Evolutionary conservation across 176 grass and related monocot genomes (phyloP), one percentile per base, ranked within the genome.

Genomic region (Coix lacrymajobi): DNA sequence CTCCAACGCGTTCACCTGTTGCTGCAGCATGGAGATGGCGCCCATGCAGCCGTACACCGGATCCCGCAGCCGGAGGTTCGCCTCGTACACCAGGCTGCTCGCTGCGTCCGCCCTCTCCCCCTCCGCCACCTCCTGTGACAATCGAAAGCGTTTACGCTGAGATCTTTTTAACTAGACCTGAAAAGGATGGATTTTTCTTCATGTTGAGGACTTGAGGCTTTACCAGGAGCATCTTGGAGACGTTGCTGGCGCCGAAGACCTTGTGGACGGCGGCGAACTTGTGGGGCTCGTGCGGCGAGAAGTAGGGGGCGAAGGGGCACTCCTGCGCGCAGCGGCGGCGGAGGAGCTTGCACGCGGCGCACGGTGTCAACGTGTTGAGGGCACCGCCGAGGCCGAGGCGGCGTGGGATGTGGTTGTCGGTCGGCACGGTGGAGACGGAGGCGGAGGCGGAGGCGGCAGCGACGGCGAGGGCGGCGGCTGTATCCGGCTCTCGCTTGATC

Each of bases 201-300:
- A 66, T 54, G 41, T 37, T 63, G 4, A 17, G 38, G 62, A 45
- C 6, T 37, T 63, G 4, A 17, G 38, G 62, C 58, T 14, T 40
- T 91, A 95, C 96, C 90, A 93, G 61, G 69, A 98, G 92, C 90
- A 98, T 86, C 92, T 98, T 98, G 87, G 96, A 98, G 85, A 98
- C 89, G 61, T 98, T 98, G 93, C 91, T 95, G 63, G 93, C 93
- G 45, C 96, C 96, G 79, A 98, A 98, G 74, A 98, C 89, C 83
- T 88, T 93, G 87, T 95, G 96, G 49, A 98, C 96, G 11, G 90
- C 89, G 56, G 90, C 92, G 81, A 98, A 98, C 69, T 93, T 95
- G 66, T 95, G 89, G 71, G 96, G 96, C 31, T 98, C 93, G 28
- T 91, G 90, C 29, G 96, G 96, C 14, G 96, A 90, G 89, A 98